Base-by-base conservation (phyloP, 306 rosid species). In the Alnus glutinosa region DNA sequence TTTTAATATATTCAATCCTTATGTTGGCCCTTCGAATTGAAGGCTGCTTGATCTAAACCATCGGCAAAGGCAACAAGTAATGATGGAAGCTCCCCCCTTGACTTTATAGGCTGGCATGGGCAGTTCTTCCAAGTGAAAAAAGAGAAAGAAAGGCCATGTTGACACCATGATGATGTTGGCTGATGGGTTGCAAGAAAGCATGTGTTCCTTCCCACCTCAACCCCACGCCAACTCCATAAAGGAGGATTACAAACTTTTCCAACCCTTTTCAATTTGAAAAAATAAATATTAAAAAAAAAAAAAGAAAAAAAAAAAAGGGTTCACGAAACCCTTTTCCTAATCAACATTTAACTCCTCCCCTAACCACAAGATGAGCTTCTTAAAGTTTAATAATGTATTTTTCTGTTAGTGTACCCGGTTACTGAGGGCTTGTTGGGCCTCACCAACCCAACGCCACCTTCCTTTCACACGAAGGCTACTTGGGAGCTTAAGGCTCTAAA, bases 141-240 rank as follows among this genome's bases (percentile, higher is more conserved):
- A 63, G 34, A n/a, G 7, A 32, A 42, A 68, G 70, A 67, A 42
- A 68, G 51, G 14, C 7, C 51, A 39, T 39, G 72, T 68, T 68
- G 51, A n/a, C 52, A 70, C 57, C 4, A 70, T 70, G 4, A 70
- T 70, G 55, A 46, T 70, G 55, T 70, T 49, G 48, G 48, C 16
- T 73, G 46, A 73, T 73, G 76, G 44, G 50, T 52, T 73, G 76
- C 76, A 36, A 73, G 32, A 32, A 52, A 73, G 76, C 8, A 73
- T 52, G 63, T 73, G 76, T 15, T 42, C 32, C 44, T 67, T n/a
- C 72, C 70, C 57, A 49, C 5, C 37, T 71, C 59, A 49, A 18
- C 75, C 36, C 76, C 76, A 73, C 61, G 46, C 76, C 76, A 30
- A 73, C 76, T 32, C 39, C 63, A 42, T 67, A 67, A 39, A 67